Conservation (phyloP, 331 rosid genomes). For the Telfairia occidentalis region DNA sequence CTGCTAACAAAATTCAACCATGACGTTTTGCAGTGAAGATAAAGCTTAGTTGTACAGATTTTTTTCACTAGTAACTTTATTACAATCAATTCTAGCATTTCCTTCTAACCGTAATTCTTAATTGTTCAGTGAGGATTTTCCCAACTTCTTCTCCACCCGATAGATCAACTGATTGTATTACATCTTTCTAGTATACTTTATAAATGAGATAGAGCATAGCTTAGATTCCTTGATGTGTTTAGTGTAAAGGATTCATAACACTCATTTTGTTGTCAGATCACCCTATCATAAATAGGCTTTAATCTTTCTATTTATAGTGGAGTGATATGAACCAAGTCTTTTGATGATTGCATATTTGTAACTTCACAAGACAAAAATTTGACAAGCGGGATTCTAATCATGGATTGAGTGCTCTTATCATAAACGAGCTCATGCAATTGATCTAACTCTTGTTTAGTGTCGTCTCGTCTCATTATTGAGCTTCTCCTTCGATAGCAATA, state of each 20-base stretch:
- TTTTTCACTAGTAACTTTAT: not conserved
- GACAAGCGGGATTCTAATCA: not conserved
- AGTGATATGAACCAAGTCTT: not conserved
- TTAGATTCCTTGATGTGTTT: not conserved
- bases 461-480: no score
- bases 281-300: not conserved
- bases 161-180: not conserved
- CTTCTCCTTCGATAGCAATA: no score
- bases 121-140: not conserved
- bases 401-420: not conserved
- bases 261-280: not conserved
- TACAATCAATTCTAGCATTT: not conserved
- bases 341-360: not conserved
- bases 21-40: slow-evolving; percentile 2
- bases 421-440: no score
- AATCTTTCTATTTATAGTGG: not conserved
- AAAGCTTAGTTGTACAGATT: slow-evolving; percentile 2
- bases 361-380: not conserved
- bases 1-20: slow-evolving; percentile 56
- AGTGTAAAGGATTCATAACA: not conserved
- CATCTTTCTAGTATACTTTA: not conserved
- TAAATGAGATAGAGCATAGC: not conserved
- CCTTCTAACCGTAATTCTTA: not conserved
- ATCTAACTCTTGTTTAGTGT: no score
- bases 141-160: not conserved